Conservation (phyloP, 441 rosid genomes). For the Pelargonium australe region DNA sequence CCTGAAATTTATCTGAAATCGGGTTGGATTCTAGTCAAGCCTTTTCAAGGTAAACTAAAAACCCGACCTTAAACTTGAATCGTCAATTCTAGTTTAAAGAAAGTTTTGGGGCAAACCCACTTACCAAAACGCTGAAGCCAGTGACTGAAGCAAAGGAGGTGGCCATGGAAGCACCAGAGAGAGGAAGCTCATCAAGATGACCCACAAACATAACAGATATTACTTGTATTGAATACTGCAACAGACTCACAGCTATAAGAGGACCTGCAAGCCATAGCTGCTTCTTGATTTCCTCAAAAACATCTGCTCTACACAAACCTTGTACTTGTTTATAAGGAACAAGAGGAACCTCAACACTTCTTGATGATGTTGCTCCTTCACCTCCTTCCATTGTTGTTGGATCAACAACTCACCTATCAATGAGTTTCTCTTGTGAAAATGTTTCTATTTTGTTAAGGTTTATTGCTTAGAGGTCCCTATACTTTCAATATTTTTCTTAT, state of each 20-base stretch:
- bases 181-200: constrained; percentile 57
- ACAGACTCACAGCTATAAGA: constrained; percentile 42
- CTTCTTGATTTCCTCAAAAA: constrained; percentile 41
- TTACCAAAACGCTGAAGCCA: constrained; percentile 55
- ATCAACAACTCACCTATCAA: too few relatives aligned
- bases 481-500: too few relatives aligned
- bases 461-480: too few relatives aligned
- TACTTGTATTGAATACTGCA: constrained; percentile 53
- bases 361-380: background rate
- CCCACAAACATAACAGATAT: constrained; percentile 70
- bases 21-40: too few relatives aligned
- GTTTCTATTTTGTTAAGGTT: too few relatives aligned
- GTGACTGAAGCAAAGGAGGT: constrained; percentile 64
- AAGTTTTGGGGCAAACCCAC: constrained; percentile 8
- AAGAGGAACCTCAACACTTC: background rate
- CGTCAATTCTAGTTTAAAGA: background rate
- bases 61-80: too few relatives aligned
- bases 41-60: too few relatives aligned
- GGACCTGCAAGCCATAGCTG: constrained; percentile 58
- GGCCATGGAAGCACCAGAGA: constrained; percentile 61
- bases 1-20: too few relatives aligned
- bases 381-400: background rate
- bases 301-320: constrained; percentile 13
- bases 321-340: background rate
- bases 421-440: too few relatives aligned